Percentiles rank a stretch among this genome's conserved stretches.
These are phyloP conservation scores for Sordariomycetes sp. DNA, from an alignment of 2,329 filamentous ascomycete species.

Conservation along the genomic window DNA sequence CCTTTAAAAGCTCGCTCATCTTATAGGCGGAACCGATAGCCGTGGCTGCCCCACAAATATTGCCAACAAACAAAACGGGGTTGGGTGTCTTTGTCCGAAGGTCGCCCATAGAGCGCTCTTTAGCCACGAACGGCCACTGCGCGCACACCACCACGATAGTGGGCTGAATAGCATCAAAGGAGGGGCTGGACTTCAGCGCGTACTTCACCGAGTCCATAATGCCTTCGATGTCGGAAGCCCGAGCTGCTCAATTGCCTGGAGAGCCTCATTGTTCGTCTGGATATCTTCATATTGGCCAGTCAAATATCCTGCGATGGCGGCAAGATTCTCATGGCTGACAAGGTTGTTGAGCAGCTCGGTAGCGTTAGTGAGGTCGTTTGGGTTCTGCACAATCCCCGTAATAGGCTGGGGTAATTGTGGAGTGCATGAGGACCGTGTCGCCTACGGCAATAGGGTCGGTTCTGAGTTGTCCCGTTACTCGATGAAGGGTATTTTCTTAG, in stretches of 20 bases:
- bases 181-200: slow-evolving; percentile 11
- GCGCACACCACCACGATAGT: slow-evolving; percentile 15
- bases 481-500: slow-evolving; percentile 24
- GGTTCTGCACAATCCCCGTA: slow-evolving; percentile 22
- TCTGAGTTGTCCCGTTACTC: slow-evolving; percentile 25
- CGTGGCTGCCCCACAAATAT: slow-evolving; percentile 32
- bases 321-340: slow-evolving; percentile 27
- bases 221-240: not conserved
- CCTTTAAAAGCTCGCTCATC: slow-evolving; percentile 27
- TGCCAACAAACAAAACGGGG: slow-evolving; percentile 31
- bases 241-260: slow-evolving; percentile 22
- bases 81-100: slow-evolving; percentile 21
- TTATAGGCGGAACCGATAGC: slow-evolving; percentile 29
- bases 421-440: slow-evolving; percentile 31
- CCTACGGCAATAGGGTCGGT: slow-evolving; percentile 26
- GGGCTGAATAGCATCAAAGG: slow-evolving; percentile 11
- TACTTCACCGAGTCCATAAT: not conserved
- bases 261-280: slow-evolving; percentile 18
- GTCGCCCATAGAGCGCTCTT: slow-evolving; percentile 9
- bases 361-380: slow-evolving; percentile 32
- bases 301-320: slow-evolving; percentile 23
- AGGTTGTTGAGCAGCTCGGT: slow-evolving; percentile 25
- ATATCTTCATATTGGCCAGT: not conserved
- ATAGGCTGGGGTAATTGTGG: slow-evolving; percentile 20
- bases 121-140: slow-evolving; percentile 22